Evolutionary conservation across 441 rosid genomes (phyloP).

Genomic region (Syzygium malaccense): DNA sequence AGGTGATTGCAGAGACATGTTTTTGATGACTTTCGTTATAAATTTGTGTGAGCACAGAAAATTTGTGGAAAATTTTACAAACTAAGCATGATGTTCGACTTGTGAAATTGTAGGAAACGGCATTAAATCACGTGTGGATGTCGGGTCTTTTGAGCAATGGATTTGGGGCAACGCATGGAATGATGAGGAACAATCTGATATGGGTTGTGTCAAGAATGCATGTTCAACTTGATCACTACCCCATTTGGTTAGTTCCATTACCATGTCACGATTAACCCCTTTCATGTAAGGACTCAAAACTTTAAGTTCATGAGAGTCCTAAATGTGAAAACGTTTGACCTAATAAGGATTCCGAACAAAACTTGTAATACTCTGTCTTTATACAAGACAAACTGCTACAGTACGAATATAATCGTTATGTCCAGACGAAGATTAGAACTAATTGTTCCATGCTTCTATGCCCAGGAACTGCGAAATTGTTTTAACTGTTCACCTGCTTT

Average conservation of each 20-base stretch:
- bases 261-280: not conserved
- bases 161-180: slow-evolving; percentile 71
- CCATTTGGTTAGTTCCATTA: slow-evolving; percentile 41
- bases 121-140: slow-evolving; percentile 79
- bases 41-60: not conserved
- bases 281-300: not conserved
- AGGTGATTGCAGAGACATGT: slow-evolving; percentile 22
- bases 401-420: not conserved
- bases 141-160: slow-evolving; percentile 76
- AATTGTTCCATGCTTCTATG: not conserved
- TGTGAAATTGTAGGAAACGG: slow-evolving; percentile 41
- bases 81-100: not conserved
- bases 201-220: slow-evolving; percentile 82
- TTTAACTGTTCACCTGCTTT: not conserved
- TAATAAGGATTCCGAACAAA: not conserved
- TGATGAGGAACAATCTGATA: slow-evolving; percentile 63
- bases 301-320: not conserved
- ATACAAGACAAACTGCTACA: not conserved
- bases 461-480: not conserved
- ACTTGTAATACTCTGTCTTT: not conserved
- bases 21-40: not conserved
- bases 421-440: not conserved
- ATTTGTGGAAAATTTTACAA: not conserved
- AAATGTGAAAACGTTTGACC: not conserved
- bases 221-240: slow-evolving; percentile 49